phyloP scores from a whole-genome alignment of 169 alveolate genomes.

The Miamiensis avidus region DNA sequence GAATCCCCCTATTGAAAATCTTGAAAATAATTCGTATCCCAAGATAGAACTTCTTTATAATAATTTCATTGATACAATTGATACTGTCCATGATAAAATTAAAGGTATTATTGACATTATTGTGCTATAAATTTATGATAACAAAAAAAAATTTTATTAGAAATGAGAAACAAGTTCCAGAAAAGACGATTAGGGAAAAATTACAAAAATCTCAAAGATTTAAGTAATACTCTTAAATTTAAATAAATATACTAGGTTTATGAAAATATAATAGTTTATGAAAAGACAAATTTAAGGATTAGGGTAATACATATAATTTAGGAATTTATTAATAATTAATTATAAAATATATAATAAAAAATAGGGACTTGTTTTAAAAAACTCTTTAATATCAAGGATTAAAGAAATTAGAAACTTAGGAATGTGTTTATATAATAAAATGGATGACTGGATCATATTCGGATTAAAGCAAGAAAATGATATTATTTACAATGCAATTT shows the following conservation, averaged over 20 bases:
- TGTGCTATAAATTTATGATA: too few species aligned
- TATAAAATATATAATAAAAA: too few species aligned
- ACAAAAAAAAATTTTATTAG: not conserved
- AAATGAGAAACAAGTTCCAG: not conserved
- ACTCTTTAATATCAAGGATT: slow-evolving; percentile 2
- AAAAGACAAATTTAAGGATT: too few species aligned
- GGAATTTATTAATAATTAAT: too few species aligned
- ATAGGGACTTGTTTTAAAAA: slow-evolving; percentile 9
- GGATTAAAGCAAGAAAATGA: slow-evolving; percentile 21
- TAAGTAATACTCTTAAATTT: not conserved
- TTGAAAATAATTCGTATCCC: not conserved
- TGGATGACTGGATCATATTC: slow-evolving; percentile 27
- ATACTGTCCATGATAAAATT: not conserved
- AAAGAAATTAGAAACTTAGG: slow-evolving; percentile 10
- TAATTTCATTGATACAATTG: not conserved
- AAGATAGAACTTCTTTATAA: not conserved
- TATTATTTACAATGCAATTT: not conserved
- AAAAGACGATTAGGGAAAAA: not conserved
- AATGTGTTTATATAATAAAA: not conserved
- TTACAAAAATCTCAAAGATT: not conserved
- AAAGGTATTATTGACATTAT: not conserved
- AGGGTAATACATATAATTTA: not conserved
- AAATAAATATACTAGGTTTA: too few species aligned
- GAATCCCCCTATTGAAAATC: not conserved
- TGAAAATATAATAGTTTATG: not conserved